Conservation (phyloP, 2,329 filamentous ascomycete genomes). For the Pestalotiopsis sp. region DNA sequence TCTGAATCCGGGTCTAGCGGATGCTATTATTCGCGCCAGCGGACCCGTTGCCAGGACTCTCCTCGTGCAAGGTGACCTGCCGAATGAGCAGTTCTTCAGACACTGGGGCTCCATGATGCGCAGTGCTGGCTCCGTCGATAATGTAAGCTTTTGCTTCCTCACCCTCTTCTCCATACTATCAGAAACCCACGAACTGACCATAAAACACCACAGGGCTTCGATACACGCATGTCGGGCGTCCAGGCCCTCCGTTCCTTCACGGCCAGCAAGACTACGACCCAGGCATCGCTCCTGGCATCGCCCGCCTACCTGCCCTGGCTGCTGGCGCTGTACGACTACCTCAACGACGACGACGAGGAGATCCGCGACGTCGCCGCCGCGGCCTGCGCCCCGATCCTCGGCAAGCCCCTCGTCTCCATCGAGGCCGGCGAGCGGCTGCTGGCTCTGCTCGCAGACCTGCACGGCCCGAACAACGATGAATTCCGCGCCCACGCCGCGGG, state of each 20-base stretch:
- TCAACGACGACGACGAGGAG: slow-evolving; percentile 93
- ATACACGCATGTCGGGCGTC: slow-evolving; percentile 64
- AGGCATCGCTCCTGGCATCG: slow-evolving; percentile 21
- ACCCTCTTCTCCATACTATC: not conserved
- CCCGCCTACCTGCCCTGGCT: slow-evolving; percentile 56
- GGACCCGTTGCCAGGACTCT: slow-evolving; percentile 45
- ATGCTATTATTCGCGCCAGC: slow-evolving; percentile 51
- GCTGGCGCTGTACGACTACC: slow-evolving; percentile 71
- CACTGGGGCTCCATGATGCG: slow-evolving; percentile 55
- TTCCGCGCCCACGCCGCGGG: slow-evolving; percentile 44
- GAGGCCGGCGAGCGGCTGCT: slow-evolving; percentile 50
- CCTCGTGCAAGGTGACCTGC: slow-evolving; percentile 18
- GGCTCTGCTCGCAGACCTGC: slow-evolving; percentile 41
- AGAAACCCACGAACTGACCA: slow-evolving; percentile 7
- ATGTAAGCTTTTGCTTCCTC: slow-evolving; percentile 36
- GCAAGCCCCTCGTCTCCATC: slow-evolving; percentile 44
- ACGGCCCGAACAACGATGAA: slow-evolving; percentile 28
- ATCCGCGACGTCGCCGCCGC: slow-evolving; percentile 68
- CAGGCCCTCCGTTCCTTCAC: slow-evolving; percentile 58
- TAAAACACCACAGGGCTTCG: slow-evolving; percentile 55
- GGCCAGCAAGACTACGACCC: slow-evolving; percentile 23
- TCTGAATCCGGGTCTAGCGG: slow-evolving; percentile 51
- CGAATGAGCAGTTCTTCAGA: slow-evolving; percentile 26
- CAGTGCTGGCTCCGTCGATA: slow-evolving; percentile 49
- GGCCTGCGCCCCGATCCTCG: slow-evolving; percentile 50